Evolutionary conservation across 2,329 filamentous ascomycete species (phyloP), one percentile per base, ranked within the genome.

Genomic region (Ophiostoma himal-ulmi): DNA sequence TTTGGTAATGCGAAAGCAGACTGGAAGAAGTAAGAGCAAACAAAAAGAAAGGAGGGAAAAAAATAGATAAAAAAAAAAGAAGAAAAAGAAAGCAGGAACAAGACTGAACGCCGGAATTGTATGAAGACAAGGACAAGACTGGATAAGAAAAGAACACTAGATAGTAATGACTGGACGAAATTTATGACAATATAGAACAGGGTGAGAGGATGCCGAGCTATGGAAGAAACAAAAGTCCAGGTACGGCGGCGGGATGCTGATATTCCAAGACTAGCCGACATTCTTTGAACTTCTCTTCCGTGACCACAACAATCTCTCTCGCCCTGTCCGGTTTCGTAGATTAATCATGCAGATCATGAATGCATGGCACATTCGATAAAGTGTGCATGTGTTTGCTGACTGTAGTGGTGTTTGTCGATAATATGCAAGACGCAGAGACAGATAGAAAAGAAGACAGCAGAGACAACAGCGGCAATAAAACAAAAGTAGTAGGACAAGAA

Each of bases 261-360:
- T 41, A 65, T 41, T 39, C 62, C 34, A 65, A 65, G 37, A 39
- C 41, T n/a, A 34, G 62, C 62, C 62, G n/a, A 34, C 30, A 36
- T 22, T 34, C 57, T 34, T 36, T 34, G 37, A 34, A 8, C 30
- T 39, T 7, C 20, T 65, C 20, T 20, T 22, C 34, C 36, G 10
- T 13, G 11, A 34, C 26, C 26, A 34, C 11, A 17, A 34, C 26
- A 13, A 36, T 30, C 52, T 41, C n/a, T 57, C 22, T 57, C n/a
- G 57, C 68, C 68, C 44, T 37, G 67, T 44, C 57, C 57, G 57
- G 6, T 57, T 68, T 71, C 70, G 68, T 73, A 71, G 71, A 73
- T 71, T 69, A 68, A 68, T 71, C 72, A 70, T 72, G 70, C 69
- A 71, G 52, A 71, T 73, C 72, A 68, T 71, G 71, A 71, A 73